A percentile compares a stretch with the other conserved stretches of the same genome.
These are phyloP conservation scores for Inonotus obliquus DNA, from an alignment of 1,284 basidiomycete genomes.

Conservation along the genomic window DNA sequence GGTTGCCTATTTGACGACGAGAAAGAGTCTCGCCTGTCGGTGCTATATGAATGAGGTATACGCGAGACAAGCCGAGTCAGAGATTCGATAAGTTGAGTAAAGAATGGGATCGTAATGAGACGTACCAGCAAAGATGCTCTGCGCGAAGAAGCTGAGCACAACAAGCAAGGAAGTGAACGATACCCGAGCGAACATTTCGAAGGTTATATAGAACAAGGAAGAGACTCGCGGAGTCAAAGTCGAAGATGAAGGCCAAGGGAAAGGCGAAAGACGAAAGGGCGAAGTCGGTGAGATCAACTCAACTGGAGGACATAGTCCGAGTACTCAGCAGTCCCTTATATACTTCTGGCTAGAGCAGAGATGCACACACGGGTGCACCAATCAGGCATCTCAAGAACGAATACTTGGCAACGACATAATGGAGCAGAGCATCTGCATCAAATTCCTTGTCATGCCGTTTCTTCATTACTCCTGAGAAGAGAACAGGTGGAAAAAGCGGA, in stretches of 20 bases:
- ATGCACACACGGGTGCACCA: neutral
- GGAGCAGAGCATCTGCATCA: neutral
- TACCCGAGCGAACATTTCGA: conserved; percentile 2
- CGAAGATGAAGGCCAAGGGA: neutral
- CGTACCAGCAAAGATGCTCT: conserved; percentile 4
- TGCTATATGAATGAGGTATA: too few species aligned
- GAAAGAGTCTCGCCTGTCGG: neutral
- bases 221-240: conserved; percentile 11
- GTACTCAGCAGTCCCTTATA: neutral
- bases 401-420: too few species aligned
- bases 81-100: neutral
- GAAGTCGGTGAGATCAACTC: conserved; percentile 15
- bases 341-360: neutral
- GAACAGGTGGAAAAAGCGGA: neutral
- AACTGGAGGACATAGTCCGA: neutral
- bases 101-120: neutral
- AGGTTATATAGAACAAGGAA: neutral
- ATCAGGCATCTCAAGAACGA: too few species aligned
- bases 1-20: conserved; percentile 14
- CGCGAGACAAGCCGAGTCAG: neutral
- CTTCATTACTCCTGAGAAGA: neutral
- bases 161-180: conserved; percentile 7
- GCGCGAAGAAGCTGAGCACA: conserved; percentile 7
- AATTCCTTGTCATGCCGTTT: neutral
- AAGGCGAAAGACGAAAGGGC: neutral